Evolutionary conservation across 768 basidiomycete genomes (phyloP).

Genomic region (Leccinum obscurum): DNA sequence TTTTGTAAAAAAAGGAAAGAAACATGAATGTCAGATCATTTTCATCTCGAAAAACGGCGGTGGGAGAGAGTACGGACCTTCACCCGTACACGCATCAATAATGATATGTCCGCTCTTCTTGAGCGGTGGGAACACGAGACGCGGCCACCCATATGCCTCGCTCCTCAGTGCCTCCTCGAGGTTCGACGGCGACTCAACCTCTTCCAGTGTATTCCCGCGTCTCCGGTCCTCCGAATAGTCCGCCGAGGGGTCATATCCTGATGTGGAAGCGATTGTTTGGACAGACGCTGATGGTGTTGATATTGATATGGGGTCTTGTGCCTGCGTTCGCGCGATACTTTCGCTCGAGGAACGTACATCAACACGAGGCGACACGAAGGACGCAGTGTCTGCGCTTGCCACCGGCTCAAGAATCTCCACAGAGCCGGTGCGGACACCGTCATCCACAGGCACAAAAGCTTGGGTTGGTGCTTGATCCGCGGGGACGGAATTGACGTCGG

Average conservation of each 20-base stretch:
- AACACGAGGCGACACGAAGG: constrained; percentile 28
- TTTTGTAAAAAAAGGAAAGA: neutral
- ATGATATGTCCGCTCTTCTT: constrained; percentile 92
- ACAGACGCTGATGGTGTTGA: constrained; percentile 18
- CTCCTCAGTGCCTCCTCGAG: constrained; percentile 57
- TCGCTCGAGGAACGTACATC: constrained; percentile 19
- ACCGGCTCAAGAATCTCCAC: constrained; percentile 17
- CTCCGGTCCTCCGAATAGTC: constrained; percentile 2
- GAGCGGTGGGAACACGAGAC: constrained; percentile 88
- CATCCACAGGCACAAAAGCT: constrained; percentile 21
- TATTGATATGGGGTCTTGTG: constrained; percentile 10
- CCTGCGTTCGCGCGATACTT: constrained; percentile 12
- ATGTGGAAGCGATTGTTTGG: constrained; percentile 10
- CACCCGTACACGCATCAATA: constrained; percentile 80
- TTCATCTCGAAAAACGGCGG: constrained; percentile 10
- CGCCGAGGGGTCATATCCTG: neutral
- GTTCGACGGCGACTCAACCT: constrained; percentile 30
- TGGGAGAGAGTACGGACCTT: constrained; percentile 51
- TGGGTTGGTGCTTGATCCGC: constrained; percentile 19
- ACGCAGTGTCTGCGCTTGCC: constrained; percentile 17
- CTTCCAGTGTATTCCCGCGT: constrained; percentile 8
- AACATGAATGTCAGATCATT: constrained; percentile 1
- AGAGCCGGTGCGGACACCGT: constrained; percentile 20
- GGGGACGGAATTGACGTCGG: constrained; percentile 22
- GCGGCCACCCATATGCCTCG: constrained; percentile 87